Evolutionary conservation across 768 basidiomycete species (phyloP), one percentile per base, ranked within the genome.

Genomic region (Sistotremastrum suecicum): DNA sequence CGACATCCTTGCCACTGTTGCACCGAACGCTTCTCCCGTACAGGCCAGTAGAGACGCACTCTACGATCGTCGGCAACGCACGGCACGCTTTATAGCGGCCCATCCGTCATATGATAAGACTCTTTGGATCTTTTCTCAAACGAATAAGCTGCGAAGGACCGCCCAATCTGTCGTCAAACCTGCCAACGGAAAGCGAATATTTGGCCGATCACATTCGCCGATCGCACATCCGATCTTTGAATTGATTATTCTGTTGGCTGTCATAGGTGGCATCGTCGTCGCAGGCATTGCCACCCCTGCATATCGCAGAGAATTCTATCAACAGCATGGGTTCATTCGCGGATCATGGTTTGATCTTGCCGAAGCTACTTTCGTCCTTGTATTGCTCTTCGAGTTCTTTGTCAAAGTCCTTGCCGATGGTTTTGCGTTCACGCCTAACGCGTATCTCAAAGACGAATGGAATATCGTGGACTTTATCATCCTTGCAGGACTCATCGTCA

Each of bases 351-450:
- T 90, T 60, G 83, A 86, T 56, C 64, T 92, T 44, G 74, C 80
- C 3, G 90, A 95, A 57, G 66, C 73, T 0, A 63, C 72, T 0
- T 81, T 95, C 47, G 82, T 80, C 0, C 63, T 81, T 51, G 63
- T 70, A 4, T 76, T 94, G 20, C 63, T 92, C 39, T 51, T 79
- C 46, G 94, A 98, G 57, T 90, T 91, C 54, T 44, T 82, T 51
- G 78, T 95, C 76, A 97, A 97, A 63, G 63, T 91, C 58, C 66
- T 89, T 41, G 94, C 94, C 1, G 94, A 98, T 56, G 94, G 94
- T 0, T 83, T 94, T 60, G 56, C 83, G 9, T 90, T 91, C 63
- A 80, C 85, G 0, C 90, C 90, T 0, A 91, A 91, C 54, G 89
- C 90, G 0, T 97, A 98, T 58, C 60, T 95, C 31, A 80, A 80